Evolutionary conservation across 2,329 filamentous ascomycete genomes (phyloP).

Genomic region (Aspergillus hortae): DNA sequence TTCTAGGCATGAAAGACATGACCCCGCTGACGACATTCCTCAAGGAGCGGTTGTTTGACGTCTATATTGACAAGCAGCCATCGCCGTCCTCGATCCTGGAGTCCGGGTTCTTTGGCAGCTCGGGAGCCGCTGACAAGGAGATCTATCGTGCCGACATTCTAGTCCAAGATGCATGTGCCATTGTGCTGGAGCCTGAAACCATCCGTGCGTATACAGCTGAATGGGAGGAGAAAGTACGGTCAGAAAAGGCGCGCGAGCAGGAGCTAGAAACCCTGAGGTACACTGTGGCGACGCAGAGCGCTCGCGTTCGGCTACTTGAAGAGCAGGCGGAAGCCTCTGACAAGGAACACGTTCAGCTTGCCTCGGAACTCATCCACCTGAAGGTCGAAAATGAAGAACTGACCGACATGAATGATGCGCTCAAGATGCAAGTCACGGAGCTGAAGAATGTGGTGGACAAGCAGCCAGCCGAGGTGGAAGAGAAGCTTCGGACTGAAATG

Average conservation of each 20-base stretch:
- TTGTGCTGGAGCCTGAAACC: constrained; percentile 79
- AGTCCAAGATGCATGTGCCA: constrained; percentile 84
- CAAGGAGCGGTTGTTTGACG: constrained; percentile 92
- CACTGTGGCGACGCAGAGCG: constrained; percentile 63
- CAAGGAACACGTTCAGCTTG: constrained; percentile 82
- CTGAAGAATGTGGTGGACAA: constrained; percentile 81
- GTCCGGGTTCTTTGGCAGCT: constrained; percentile 94
- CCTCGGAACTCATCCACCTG: constrained; percentile 83
- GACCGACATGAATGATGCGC: constrained; percentile 81
- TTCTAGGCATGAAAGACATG: constrained; percentile 90
- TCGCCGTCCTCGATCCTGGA: constrained; percentile 91
- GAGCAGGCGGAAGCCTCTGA: constrained; percentile 85
- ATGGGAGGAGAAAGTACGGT: constrained; percentile 87
- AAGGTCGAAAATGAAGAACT: constrained; percentile 93
- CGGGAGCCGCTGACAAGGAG: constrained; percentile 85
- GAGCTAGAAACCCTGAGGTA: constrained; percentile 73
- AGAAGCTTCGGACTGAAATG: constrained; percentile 75
- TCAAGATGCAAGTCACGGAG: constrained; percentile 81
- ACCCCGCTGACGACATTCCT: constrained; percentile 80
- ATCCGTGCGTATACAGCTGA: constrained; percentile 77
- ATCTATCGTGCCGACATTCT: constrained; percentile 92
- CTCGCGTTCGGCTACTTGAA: constrained; percentile 79
- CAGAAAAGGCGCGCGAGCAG: constrained; percentile 75
- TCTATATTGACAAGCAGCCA: constrained; percentile 91
- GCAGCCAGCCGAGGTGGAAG: constrained; percentile 85